Evolutionary conservation across 2,329 filamentous ascomycete species (phyloP), one percentile per base, ranked within the genome.

Genomic region (Nemania abortiva): DNA sequence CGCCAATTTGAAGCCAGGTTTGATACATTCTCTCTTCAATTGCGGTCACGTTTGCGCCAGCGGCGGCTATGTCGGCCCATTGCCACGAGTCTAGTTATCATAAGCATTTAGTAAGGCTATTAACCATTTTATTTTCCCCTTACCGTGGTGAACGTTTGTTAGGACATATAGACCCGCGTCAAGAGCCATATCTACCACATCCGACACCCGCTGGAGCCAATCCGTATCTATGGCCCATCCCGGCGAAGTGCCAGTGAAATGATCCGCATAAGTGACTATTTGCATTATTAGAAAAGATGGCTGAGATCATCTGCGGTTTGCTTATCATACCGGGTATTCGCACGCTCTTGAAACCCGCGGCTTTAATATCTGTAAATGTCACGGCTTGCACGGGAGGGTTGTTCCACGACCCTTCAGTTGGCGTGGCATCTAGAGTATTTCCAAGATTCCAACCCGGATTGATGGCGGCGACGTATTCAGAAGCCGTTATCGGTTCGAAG

Each of bases 391-490:
- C 86, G 0, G 84, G 82, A 0, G 83, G 80, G 65, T 89, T 89
- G 71, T 87, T 87, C 88, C 87, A 90, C 2, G 83, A 85, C 5
- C 86, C 87, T 74, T 90, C 88, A 57, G 84, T 80, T 5, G 87
- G 84, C 7, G 83, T 77, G 1, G 87, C 86, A 74, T 89, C 88
- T 34, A 90, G 81, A 0, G 87, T 88, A 65, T 90, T 90, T 10
- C 88, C 88, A 9, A 89, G 72, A 70, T 89, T 90, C 88, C 88
- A 90, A 7, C 88, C 87, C 0, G 87, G 84, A 57, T 85, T 85
- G 49, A 88, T 79, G 9, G 80, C 82, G 5, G 81, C 79, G 56
- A 88, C 71, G 53, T 76, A 88, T 2, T 83, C 77, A 0, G 79
- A 76, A 0, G 85, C 86, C 0, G 84, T 81, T 55, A 87, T 81